A percentile compares a stretch with the other conserved stretches of the same genome.
phyloP scores from a whole-genome alignment of 1,284 basidiomycete genomes.

The Leccinum subfulvum region DNA sequence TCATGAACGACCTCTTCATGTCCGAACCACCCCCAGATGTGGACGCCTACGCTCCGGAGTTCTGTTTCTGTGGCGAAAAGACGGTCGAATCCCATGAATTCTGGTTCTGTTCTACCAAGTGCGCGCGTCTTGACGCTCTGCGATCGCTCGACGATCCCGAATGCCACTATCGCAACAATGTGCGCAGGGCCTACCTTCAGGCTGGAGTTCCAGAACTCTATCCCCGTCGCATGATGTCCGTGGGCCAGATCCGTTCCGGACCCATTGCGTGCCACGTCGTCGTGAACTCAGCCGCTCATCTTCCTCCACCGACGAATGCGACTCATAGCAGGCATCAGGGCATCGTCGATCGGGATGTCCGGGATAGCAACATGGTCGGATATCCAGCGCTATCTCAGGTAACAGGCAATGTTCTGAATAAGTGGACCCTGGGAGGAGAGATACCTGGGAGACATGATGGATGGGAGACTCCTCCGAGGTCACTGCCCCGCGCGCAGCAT shows the following conservation, averaged over 20 bases:
- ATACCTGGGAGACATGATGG: conserved; percentile 1
- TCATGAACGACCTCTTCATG: conserved; percentile 4
- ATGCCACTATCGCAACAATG: conserved; percentile 25
- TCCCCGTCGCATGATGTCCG: conserved; percentile 19
- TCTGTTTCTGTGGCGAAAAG: conserved; percentile 29
- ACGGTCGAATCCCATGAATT: conserved; percentile 28
- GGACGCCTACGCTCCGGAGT: conserved; percentile 15
- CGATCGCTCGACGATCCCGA: conserved; percentile 18
- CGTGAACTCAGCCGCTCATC: not conserved
- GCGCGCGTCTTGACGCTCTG: conserved; percentile 31
- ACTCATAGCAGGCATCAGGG: not conserved
- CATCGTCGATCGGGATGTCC: not conserved
- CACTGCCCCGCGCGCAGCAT: not conserved
- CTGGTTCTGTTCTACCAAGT: conserved; percentile 29
- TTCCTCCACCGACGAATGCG: not conserved
- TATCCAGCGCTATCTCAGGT: conserved; percentile 22
- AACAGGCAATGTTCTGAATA: conserved; percentile 10
- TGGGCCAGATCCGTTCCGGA: not conserved
- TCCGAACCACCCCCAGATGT: conserved; percentile 8
- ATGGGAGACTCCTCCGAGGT: conserved; percentile 4
- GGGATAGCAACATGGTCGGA: not conserved
- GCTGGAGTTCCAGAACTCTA: conserved; percentile 3
- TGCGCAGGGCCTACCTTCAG: conserved; percentile 16
- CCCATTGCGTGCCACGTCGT: not conserved
- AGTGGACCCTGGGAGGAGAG: conserved; percentile 5